Evolutionary conservation across 2,329 filamentous ascomycete species (phyloP).

Genomic region (Beauveria varroae): DNA sequence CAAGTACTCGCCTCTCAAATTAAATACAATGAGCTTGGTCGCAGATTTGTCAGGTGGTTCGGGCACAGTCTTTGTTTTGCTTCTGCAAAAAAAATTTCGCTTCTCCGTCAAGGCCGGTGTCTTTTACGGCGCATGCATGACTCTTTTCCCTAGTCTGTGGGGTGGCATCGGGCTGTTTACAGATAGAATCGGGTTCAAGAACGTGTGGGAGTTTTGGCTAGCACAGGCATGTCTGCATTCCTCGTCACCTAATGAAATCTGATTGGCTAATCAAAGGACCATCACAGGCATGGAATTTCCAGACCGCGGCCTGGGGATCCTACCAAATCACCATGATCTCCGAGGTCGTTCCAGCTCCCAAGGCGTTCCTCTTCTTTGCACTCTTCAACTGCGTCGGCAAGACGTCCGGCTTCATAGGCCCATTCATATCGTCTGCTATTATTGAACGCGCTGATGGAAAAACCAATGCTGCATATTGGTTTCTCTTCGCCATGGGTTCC

Average conservation of each 20-base stretch:
- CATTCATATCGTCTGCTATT: conserved; percentile 18
- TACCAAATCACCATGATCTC: conserved; percentile 19
- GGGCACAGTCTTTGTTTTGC: conserved; percentile 14
- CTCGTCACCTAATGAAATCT: no score
- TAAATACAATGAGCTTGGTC: conserved; percentile 15
- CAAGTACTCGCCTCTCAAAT: conserved; percentile 15
- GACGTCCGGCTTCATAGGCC: conserved; percentile 19
- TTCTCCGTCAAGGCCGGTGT: conserved; percentile 18
- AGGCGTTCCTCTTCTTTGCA: conserved; percentile 18
- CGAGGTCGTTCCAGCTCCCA: conserved; percentile 17
- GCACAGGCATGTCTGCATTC: not conserved
- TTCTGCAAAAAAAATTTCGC: conserved; percentile 16
- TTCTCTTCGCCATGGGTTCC: conserved; percentile 15
- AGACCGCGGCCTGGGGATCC: conserved; percentile 13
- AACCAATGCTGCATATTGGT: conserved; percentile 16
- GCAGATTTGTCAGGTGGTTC: conserved; percentile 16
- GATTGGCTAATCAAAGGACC: not conserved
- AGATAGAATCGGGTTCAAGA: conserved; percentile 14
- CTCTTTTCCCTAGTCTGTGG: conserved; percentile 15
- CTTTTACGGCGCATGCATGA: conserved; percentile 17
- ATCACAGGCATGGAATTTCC: conserved; percentile 14
- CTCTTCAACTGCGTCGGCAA: conserved; percentile 18
- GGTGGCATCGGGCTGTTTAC: conserved; percentile 17
- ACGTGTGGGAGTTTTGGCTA: conserved; percentile 16
- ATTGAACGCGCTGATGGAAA: conserved; percentile 13